Evolutionary conservation across 768 basidiomycete genomes (phyloP), one percentile per base, ranked within the genome.

Genomic region (Suillus alpinus): DNA sequence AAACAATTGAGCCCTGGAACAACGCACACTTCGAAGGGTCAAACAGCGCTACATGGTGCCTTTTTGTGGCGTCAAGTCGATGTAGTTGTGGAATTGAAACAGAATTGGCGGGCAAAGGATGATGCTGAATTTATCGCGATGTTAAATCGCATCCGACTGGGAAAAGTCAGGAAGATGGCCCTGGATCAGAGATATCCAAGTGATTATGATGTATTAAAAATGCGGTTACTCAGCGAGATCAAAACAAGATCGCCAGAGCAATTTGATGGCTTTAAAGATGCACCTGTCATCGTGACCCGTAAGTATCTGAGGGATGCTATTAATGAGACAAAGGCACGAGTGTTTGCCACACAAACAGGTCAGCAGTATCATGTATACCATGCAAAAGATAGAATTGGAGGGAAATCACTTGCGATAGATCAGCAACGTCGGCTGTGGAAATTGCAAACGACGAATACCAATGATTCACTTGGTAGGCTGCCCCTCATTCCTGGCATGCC

Each of bases 191-290:
- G 10, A 10, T 8, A 10, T 36, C 36, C 12, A 10, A 43, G 43
- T 13, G 43, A 44, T 2, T 44, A 44, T 44, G 20, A 44, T 0
- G 20, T 12, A 2, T 4, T 44, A 2, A 46, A 46, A 2, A 23
- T 5, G 2, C 2, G 44, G 5, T 1, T 46, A 3, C 44, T 46
- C 2, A 46, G 20, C 1, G 0, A 23, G 0, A 23, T 46, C 2
- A 46, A 46, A 46, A 2, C 0, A 0, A 10, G 2, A 0, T 23
- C 44, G 0, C 5, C 2, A 0, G 44, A 23, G 0, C 12, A 46
- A 12, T 44, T 23, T 13, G 5, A 0, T 0, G 6, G 9, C 5
- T 44, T 44, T 44, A 44, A 23, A 23, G 5, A 44, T 2, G 12
- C 43, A 13, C 43, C 43, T 2, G 5, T 44, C 0, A 5, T 44